Percentiles rank a stretch among this genome's conserved stretches.
Conservation (phyloP, 129 eudicot species). For the Apium graveolens region DNA sequence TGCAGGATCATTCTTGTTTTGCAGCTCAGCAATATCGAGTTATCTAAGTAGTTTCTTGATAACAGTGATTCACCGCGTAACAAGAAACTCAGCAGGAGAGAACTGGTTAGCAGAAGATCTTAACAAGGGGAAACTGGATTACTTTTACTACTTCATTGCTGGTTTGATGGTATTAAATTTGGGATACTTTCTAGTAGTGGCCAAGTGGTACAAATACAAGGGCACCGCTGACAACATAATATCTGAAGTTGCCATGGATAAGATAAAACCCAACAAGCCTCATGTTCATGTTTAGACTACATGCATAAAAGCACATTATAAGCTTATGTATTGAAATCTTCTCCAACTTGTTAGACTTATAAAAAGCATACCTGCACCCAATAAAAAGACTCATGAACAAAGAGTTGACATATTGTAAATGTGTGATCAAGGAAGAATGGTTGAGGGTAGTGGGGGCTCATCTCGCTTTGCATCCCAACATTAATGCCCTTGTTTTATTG, state of each 20-base stretch:
- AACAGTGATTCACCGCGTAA: neutral
- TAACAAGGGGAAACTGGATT: slow-evolving; percentile 1
- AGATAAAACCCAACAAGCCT: neutral
- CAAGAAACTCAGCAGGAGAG: neutral
- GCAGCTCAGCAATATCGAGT: neutral
- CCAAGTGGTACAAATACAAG: slow-evolving; percentile 5
- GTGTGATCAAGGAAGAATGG: no score
- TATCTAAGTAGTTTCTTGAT: neutral
- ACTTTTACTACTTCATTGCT: neutral
- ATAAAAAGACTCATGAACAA: no score
- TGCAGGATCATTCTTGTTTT: slow-evolving; percentile 6
- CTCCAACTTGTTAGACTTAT: no score
- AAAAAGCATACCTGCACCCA: no score
- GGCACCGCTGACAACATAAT: neutral
- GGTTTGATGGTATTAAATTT: neutral
- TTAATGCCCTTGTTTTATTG: no score
- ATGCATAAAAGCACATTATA: neutral
- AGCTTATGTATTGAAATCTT: neutral
- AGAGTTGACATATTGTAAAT: no score
- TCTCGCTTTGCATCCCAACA: no score
- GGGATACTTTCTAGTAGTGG: neutral
- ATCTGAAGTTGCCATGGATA: neutral
- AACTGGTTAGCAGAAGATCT: slow-evolving; percentile 8
- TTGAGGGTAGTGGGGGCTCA: no score
- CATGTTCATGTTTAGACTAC: neutral